Base-by-base conservation (phyloP, 1,284 basidiomycete species). In the Rhodotorula sp. region DNA sequence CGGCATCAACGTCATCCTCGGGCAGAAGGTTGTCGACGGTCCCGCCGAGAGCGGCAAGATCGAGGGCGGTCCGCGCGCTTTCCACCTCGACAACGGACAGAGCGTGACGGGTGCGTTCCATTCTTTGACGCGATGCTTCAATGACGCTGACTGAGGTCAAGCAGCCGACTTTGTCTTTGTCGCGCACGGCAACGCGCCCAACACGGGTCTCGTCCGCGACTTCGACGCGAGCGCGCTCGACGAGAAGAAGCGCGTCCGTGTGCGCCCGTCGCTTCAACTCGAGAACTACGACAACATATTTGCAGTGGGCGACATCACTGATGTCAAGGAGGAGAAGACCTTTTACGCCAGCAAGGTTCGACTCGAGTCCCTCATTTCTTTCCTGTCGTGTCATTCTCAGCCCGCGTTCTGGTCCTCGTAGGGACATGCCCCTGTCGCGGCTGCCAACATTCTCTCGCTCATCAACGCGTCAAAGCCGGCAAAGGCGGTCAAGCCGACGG, bases 81-180 rank as follows among this genome's bases (percentile, higher is more conserved):
- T 72, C 21, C 41, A 34, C 16, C 66, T 74, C 5, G 41, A n/a
- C 2, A 56, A 62, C 21, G 83, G 82, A 5, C 69, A 77, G 53
- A 68, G 55, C 3, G 58, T 84, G 52, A 68, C 80, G 58, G 81
- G 78, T 78, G 63, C 65, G 75, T 67, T 0, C 5, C 14, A 41
- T 13, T 7, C 42, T n/a, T n/a, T 55, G 8, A 27, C 14, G 19
- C 13, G n/a, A n/a, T 7, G 12, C 34, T 34, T 23, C 21, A 21
- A 7, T 7, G 3, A 16, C 12, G 8, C 16, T 12, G 27, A 41
- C n/a, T 27, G 8, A 46, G 12, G 25, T 44, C 5, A 9, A 2
- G 5, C 67, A 68, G 80, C 83, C 65, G 84, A 85, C 75, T 85
- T 79, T 72, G 76, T 85, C 50, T 80, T 84, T 62, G 54, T 83